These are phyloP conservation scores for Leccinum aurantiacum DNA, from an alignment of 768 basidiomycete genomes.

Conservation along the genomic window DNA sequence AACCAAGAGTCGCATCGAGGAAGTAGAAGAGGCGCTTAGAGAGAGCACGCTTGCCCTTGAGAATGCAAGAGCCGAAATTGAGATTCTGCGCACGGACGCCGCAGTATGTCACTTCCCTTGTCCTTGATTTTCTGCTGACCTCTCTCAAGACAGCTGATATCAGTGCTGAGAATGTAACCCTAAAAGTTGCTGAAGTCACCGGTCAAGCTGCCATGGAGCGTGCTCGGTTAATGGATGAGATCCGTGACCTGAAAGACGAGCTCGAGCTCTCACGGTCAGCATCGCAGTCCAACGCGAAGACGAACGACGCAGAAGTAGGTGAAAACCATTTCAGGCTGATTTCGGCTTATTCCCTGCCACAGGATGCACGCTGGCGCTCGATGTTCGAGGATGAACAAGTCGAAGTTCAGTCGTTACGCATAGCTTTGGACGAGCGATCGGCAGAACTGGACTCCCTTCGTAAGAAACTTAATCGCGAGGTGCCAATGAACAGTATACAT, in stretches of 20 bases:
- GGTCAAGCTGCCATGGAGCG: conserved; percentile 53
- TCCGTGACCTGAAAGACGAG: conserved; percentile 50
- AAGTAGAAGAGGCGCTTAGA: conserved; percentile 86
- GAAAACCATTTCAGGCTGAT: not conserved
- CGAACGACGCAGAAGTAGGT: conserved; percentile 31
- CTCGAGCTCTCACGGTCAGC: conserved; percentile 40
- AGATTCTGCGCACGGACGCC: conserved; percentile 69
- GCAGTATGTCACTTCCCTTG: conserved; percentile 49
- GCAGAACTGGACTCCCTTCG: conserved; percentile 55
- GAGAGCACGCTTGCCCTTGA: conserved; percentile 89
- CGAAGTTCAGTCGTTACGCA: conserved; percentile 33
- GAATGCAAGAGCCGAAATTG: conserved; percentile 87
- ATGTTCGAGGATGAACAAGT: conserved; percentile 34
- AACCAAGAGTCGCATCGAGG: conserved; percentile 68
- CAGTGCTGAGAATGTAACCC: conserved; percentile 42
- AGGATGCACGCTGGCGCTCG: conserved; percentile 30
- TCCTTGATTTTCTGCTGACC: conserved; percentile 12
- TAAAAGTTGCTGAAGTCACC: conserved; percentile 47
- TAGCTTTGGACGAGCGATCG: conserved; percentile 38
- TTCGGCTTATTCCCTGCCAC: conserved; percentile 4
- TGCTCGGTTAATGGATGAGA: conserved; percentile 52
- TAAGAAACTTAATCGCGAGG: conserved; percentile 62
- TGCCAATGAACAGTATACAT: conserved; percentile 42
- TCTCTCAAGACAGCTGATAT: conserved; percentile 46
- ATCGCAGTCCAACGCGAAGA: conserved; percentile 20